A percentile compares a stretch with the other conserved stretches of the same genome.
Evolutionary conservation across 352 stramenopile species (phyloP).

Genomic region (Phytophthora podocarpi): DNA sequence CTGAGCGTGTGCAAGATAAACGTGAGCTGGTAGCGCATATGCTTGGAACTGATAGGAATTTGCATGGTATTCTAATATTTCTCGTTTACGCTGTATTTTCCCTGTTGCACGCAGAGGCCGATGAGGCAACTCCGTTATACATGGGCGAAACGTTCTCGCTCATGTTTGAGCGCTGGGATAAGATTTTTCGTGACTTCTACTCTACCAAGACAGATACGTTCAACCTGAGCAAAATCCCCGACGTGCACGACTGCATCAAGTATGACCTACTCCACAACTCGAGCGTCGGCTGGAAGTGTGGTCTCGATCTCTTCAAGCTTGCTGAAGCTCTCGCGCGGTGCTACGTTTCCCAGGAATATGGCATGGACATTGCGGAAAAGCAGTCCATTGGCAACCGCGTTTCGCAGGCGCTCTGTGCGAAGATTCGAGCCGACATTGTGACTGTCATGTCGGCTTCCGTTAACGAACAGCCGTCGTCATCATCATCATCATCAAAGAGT

Average conservation of each 20-base stretch:
- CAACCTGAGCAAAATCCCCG: conserved; percentile 96
- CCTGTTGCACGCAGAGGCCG: conserved; percentile 50
- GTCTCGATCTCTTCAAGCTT: conserved; percentile 93
- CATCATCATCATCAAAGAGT: conserved; percentile 24
- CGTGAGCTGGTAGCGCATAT: conserved; percentile 34
- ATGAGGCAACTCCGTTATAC: conserved; percentile 91
- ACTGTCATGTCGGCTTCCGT: conserved; percentile 73
- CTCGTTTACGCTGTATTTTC: neutral
- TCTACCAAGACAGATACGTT: conserved; percentile 90
- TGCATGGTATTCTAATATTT: conserved; percentile 3
- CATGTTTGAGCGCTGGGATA: conserved; percentile 94
- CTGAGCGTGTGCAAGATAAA: conserved; percentile 70
- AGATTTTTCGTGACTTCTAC: conserved; percentile 96
- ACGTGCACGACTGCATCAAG: conserved; percentile 98
- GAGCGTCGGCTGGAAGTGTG: conserved; percentile 88
- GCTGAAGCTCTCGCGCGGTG: conserved; percentile 96
- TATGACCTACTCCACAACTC: conserved; percentile 99
- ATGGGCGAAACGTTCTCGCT: conserved; percentile 96
- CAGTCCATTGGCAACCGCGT: conserved; percentile 96
- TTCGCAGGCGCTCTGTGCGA: conserved; percentile 96
- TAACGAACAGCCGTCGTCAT: conserved; percentile 34
- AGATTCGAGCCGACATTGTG: conserved; percentile 95
- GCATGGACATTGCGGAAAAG: conserved; percentile 93
- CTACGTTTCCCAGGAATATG: conserved; percentile 98
- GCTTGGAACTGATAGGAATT: neutral